Percentiles rank a stretch among this genome's conserved stretches.
phyloP scores from a whole-genome alignment of 2,329 filamentous ascomycete species.

The Colletotrichum tanaceti region DNA sequence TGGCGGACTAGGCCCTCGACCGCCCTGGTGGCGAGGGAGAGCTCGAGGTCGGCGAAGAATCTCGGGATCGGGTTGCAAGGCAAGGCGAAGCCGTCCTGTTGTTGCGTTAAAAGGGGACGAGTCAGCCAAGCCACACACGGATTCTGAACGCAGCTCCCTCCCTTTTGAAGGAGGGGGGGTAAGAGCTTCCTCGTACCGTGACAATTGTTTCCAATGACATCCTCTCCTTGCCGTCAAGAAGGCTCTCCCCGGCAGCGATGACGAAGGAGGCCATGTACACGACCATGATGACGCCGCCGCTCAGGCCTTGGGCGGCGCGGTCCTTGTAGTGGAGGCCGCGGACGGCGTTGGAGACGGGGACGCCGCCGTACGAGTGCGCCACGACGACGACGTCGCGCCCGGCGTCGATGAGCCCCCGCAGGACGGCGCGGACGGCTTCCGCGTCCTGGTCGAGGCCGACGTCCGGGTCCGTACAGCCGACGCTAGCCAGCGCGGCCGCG shows the following conservation, averaged over 20 bases:
- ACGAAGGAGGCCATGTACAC: constrained; percentile 52
- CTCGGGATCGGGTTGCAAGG: constrained; percentile 16
- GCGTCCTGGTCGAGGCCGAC: constrained; percentile 48
- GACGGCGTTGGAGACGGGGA: constrained; percentile 53
- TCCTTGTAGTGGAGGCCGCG: constrained; percentile 50
- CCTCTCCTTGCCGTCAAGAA: constrained; percentile 42
- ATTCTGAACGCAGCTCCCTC: too few relatives aligned
- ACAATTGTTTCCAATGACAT: constrained; percentile 45
- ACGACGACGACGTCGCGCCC: constrained; percentile 56
- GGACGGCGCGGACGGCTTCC: constrained; percentile 44
- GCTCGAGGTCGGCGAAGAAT: constrained; percentile 45
- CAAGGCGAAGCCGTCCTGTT: constrained; percentile 17
- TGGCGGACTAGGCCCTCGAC: constrained; percentile 24
- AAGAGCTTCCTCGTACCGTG: constrained; percentile 37
- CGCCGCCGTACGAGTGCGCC: constrained; percentile 57
- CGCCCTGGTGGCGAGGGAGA: constrained; percentile 32
- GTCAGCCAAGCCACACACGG: neutral
- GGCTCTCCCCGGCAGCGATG: constrained; percentile 43
- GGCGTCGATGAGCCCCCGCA: constrained; percentile 47
- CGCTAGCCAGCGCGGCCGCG: constrained; percentile 47
- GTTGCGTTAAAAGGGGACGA: constrained; percentile 29
- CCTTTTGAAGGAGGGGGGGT: too few relatives aligned
- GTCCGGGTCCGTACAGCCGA: constrained; percentile 46
- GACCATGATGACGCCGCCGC: constrained; percentile 52
- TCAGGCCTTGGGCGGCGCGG: constrained; percentile 46